Conservation (phyloP, 106 monocot species). For the Chionographis japonica region DNA sequence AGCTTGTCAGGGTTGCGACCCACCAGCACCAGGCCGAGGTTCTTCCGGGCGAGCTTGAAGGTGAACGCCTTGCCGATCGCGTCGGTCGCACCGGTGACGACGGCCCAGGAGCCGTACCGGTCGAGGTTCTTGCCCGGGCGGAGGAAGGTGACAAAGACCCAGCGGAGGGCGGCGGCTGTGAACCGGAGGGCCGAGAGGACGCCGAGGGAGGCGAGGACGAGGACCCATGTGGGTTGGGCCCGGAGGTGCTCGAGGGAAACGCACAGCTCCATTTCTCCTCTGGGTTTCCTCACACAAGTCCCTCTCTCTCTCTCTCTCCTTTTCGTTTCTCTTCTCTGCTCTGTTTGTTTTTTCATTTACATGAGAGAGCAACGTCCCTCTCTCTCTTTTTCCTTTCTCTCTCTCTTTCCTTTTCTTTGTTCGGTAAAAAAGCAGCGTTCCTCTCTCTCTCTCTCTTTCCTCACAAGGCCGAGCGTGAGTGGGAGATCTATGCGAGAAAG, state of each 20-base stretch:
- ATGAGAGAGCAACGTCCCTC: no score
- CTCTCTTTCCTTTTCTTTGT: no score
- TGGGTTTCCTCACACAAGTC: no score
- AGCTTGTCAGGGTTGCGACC: slow-evolving; percentile 82
- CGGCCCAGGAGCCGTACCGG: slow-evolving; percentile 77
- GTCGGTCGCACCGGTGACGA: slow-evolving; percentile 85
- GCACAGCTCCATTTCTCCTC: no score
- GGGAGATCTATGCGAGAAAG: no score
- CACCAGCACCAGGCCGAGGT: slow-evolving; percentile 71
- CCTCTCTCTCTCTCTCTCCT: no score
- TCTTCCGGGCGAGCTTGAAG: slow-evolving; percentile 61
- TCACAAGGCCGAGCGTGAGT: no score
- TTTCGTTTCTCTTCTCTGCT: no score
- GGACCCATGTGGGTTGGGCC: slow-evolving; percentile 18
- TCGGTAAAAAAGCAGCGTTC: no score
- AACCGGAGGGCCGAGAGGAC: slow-evolving; percentile 32
- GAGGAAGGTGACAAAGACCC: slow-evolving; percentile 71
- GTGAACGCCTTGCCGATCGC: slow-evolving; percentile 78
- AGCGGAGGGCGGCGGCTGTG: slow-evolving; percentile 31
- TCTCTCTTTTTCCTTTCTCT: no score
- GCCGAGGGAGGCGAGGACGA: slow-evolving; percentile 30
- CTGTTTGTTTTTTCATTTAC: no score
- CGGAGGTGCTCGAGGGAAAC: slow-evolving; percentile 1
- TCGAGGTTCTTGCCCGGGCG: slow-evolving; percentile 58
- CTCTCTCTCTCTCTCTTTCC: no score